Base-by-base conservation (phyloP, 2,329 filamentous ascomycete species). In the Aspergillus brasiliensis region DNA sequence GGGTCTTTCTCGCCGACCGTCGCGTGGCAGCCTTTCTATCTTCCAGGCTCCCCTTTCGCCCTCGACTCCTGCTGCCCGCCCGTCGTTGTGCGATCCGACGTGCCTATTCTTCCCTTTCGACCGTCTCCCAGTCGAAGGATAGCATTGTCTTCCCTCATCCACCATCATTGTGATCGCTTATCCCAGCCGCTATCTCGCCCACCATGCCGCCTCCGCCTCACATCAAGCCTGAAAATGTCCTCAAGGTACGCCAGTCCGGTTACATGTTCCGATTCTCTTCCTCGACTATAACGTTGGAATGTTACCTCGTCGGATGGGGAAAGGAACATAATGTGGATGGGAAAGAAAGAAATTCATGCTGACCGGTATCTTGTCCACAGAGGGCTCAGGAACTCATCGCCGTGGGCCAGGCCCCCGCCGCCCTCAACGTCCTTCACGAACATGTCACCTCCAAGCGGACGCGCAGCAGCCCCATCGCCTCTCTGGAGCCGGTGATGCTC, bases 371-470 rank as follows among this genome's bases (percentile, higher is more conserved):
- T 58, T 58, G 47, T 46, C 47, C 71, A 65, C 65, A 88, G 88
- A 89, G 95, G 80, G 95, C 95, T 66, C 90, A 98, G 81, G 95
- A 99, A 85, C 91, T 99, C 81, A 97, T 98, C 83, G 95, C 92
- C 76, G 95, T 99, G 75, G 90, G 91, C 78, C 95, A 99, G 86
- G 85, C 91, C 70, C 87, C 91, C 72, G 94, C 95, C 74, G 95
- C 95, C 77, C 85, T 99, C 77, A 92, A 89, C 74, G 88, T 98
- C 74, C 90, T 99, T 65, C 95, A 98, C 84, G 95, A 99, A 85
- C 95, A 99, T 88, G 92, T 98, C 83, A 97, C 92, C 72, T 97
- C 92, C 68, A 99, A 99, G 85, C 87, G 95, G 73, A 97, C 93
- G 72, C 91, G 95, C 76, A 98, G 96, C 88, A 95, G 91, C 73